Conservation (phyloP, 176 grass and related monocot species). For the Rhipidocladum racemiflorum region DNA sequence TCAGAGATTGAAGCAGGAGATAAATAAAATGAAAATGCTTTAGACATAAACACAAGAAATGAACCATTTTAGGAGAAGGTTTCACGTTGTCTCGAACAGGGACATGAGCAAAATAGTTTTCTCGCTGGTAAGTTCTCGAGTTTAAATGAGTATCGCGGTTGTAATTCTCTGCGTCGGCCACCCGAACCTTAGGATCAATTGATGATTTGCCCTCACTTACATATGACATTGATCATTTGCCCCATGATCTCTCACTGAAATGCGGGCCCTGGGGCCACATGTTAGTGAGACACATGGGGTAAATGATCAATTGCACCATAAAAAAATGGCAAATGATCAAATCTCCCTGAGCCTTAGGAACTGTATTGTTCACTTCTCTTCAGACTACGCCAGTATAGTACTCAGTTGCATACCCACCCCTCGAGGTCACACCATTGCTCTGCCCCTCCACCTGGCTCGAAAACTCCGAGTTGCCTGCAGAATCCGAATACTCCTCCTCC, state of each 20-base stretch:
- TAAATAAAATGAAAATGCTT: conserved; percentile 7
- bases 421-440: conserved; percentile 37
- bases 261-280: too few species aligned
- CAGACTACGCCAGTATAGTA: conserved; percentile 45
- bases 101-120: conserved; percentile 39
- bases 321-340: too few species aligned
- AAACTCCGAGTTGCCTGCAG: conserved; percentile 72
- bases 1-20: not conserved
- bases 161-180: conserved; percentile 21
- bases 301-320: too few species aligned
- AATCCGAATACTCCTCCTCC: conserved; percentile 76
- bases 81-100: conserved; percentile 26
- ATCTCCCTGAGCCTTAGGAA: conserved; percentile 35
- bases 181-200: too few species aligned
- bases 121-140: conserved; percentile 21
- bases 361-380: conserved; percentile 36
- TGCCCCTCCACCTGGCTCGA: conserved; percentile 40
- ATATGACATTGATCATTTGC: too few species aligned
- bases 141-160: not conserved
- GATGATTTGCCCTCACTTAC: too few species aligned
- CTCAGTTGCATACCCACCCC: conserved; percentile 49
- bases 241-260: too few species aligned
- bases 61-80: conserved; percentile 27
- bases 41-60: conserved; percentile 13
- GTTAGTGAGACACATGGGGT: too few species aligned